Evolutionary conservation across 345 rosid species (phyloP).

Genomic region (Lenwebbia sp.): DNA sequence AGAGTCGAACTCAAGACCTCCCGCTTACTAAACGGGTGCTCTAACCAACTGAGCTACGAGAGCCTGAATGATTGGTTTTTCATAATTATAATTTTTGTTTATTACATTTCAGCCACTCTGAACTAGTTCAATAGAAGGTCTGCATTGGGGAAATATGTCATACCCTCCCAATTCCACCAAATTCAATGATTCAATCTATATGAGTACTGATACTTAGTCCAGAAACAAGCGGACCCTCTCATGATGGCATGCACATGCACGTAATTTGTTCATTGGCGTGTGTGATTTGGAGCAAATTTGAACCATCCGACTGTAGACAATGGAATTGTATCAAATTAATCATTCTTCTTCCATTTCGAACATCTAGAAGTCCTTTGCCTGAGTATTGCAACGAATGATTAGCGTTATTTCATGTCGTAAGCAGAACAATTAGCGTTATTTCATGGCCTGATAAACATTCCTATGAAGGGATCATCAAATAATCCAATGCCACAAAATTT

Average conservation of each 20-base stretch:
- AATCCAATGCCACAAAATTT: neutral
- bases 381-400: too few relatives aligned
- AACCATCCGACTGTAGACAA: too few relatives aligned
- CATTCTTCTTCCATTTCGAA: neutral
- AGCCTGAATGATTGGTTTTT: neutral
- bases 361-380: too few relatives aligned
- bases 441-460: too few relatives aligned
- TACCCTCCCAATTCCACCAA: neutral
- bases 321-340: too few relatives aligned
- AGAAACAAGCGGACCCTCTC: neutral
- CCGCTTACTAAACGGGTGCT: constrained; percentile 97
- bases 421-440: too few relatives aligned
- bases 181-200: neutral
- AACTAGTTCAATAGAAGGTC: neutral
- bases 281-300: neutral
- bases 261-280: too few relatives aligned
- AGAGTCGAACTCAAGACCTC: constrained; percentile 98
- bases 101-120: neutral
- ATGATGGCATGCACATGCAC: neutral
- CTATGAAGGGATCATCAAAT: neutral
- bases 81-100: too few relatives aligned
- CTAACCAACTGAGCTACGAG: constrained; percentile 99
- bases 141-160: neutral
- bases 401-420: neutral
- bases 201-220: neutral